Evolutionary conservation across 495 filamentous ascomycete genomes (phyloP).

Genomic region (Xylaria sp.): DNA sequence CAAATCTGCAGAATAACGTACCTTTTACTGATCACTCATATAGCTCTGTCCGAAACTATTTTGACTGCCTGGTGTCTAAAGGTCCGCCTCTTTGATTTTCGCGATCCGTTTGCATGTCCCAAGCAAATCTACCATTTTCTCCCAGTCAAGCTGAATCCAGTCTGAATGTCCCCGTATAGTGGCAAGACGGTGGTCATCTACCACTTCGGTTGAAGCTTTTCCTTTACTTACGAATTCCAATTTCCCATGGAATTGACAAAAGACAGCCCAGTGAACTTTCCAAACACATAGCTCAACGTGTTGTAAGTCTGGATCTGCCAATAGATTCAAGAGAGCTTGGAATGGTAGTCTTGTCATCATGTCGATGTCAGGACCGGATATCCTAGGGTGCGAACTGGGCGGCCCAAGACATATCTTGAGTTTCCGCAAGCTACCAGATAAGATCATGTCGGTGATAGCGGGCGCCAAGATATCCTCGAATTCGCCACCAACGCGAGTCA

Average conservation of each 20-base stretch:
- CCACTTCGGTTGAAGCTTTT: conserved; percentile 29
- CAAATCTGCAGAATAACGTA: not conserved
- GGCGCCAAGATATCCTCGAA: conserved; percentile 37
- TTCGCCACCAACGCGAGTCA: conserved; percentile 41
- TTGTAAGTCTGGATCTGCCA: conserved; percentile 43
- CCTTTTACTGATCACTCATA: not conserved
- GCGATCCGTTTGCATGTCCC: conserved; percentile 30
- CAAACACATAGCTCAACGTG: conserved; percentile 35
- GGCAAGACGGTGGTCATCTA: conserved; percentile 33
- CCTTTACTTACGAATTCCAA: conserved; percentile 13
- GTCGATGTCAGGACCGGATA: conserved; percentile 23
- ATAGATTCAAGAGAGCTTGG: conserved; percentile 37
- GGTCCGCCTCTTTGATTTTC: conserved; percentile 33
- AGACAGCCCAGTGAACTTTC: conserved; percentile 34
- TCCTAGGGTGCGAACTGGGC: conserved; percentile 26
- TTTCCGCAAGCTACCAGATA: conserved; percentile 37
- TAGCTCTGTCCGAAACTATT: not conserved
- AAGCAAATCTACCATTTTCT: conserved; percentile 31
- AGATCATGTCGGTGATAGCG: conserved; percentile 37
- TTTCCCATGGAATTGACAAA: conserved; percentile 40
- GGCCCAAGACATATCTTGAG: conserved; percentile 36
- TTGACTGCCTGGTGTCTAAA: conserved; percentile 18
- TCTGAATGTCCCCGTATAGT: conserved; percentile 32
- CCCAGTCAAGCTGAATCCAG: conserved; percentile 39
- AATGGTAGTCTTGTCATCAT: conserved; percentile 39